A percentile compares a stretch with the other conserved stretches of the same genome.
phyloP scores from a whole-genome alignment of 192 early-diverging fungal genomes.

The Gigaspora rosea region DNA sequence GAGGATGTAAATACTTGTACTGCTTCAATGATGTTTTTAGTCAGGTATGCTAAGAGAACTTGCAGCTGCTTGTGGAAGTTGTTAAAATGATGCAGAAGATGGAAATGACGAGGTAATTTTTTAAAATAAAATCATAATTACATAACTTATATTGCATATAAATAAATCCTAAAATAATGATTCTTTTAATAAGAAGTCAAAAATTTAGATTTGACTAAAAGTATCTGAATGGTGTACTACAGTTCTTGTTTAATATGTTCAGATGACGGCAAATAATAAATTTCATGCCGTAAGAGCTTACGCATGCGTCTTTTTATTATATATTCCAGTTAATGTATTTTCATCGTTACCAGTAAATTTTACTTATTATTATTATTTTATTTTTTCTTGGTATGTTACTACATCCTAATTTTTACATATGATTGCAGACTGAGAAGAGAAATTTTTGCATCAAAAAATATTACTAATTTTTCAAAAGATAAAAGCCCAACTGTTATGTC shows the following conservation, averaged over 20 bases:
- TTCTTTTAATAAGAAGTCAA: background rate
- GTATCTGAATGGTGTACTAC: slow-evolving; percentile 46
- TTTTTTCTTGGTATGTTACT: background rate
- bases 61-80: background rate
- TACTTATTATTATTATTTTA: background rate
- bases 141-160: background rate
- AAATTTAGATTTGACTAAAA: background rate
- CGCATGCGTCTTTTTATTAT: slow-evolving; percentile 53
- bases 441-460: slow-evolving; percentile 41
- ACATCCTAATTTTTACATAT: background rate
- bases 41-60: slow-evolving; percentile 45
- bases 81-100: background rate
- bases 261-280: slow-evolving; percentile 42
- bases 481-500: slow-evolving; percentile 59
- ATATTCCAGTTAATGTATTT: slow-evolving; percentile 44
- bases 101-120: background rate
- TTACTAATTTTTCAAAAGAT: slow-evolving; percentile 50
- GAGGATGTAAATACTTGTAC: slow-evolving; percentile 44
- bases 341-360: slow-evolving; percentile 44
- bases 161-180: slow-evolving; percentile 1
- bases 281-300: slow-evolving; percentile 41
- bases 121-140: background rate
- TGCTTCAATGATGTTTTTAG: slow-evolving; percentile 45
- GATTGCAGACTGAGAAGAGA: slow-evolving; percentile 5
- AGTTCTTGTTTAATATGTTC: slow-evolving; percentile 46